phyloP scores from a whole-genome alignment of 2,329 filamentous ascomycete genomes.

The Penicillium sp. region DNA sequence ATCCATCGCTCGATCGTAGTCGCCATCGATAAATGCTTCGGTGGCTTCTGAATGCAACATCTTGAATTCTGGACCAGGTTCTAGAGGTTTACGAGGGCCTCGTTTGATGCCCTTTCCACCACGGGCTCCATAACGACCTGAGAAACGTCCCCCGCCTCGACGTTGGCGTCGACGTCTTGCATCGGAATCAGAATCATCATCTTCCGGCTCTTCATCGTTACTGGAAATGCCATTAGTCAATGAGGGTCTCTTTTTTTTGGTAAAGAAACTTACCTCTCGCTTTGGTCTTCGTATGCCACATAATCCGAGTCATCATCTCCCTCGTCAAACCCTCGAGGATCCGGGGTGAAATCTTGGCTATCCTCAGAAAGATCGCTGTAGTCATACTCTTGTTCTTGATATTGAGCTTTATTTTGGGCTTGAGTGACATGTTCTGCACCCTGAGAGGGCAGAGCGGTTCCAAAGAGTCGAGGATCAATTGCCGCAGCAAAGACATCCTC shows the following conservation, averaged over 20 bases:
- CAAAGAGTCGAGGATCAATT: slow-evolving; percentile 37
- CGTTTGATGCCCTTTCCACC: slow-evolving; percentile 48
- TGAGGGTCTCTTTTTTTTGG: too few relatives aligned
- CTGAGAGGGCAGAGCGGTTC: slow-evolving; percentile 18
- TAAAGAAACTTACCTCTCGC: slow-evolving; percentile 24
- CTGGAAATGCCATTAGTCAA: slow-evolving; percentile 15
- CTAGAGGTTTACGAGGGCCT: slow-evolving; percentile 48
- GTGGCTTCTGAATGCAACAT: slow-evolving; percentile 49
- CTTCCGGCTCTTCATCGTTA: slow-evolving; percentile 23
- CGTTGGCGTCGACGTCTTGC: slow-evolving; percentile 31
- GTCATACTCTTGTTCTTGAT: slow-evolving; percentile 17
- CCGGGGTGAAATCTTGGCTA: not conserved
- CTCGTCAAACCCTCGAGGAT: slow-evolving; percentile 9
- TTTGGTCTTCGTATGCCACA: slow-evolving; percentile 21
- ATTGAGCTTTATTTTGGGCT: slow-evolving; percentile 11
- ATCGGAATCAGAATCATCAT: slow-evolving; percentile 14
- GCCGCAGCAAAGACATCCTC: slow-evolving; percentile 24
- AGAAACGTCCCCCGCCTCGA: slow-evolving; percentile 34
- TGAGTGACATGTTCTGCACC: slow-evolving; percentile 6
- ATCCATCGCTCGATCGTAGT: slow-evolving; percentile 47
- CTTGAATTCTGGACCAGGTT: slow-evolving; percentile 52
- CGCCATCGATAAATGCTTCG: slow-evolving; percentile 50
- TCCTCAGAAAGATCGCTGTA: slow-evolving; percentile 2
- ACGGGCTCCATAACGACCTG: slow-evolving; percentile 39
- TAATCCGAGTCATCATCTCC: slow-evolving; percentile 28